Base-by-base conservation (phyloP, 192 early-diverging fungal genomes). In the Podila horticola region DNA sequence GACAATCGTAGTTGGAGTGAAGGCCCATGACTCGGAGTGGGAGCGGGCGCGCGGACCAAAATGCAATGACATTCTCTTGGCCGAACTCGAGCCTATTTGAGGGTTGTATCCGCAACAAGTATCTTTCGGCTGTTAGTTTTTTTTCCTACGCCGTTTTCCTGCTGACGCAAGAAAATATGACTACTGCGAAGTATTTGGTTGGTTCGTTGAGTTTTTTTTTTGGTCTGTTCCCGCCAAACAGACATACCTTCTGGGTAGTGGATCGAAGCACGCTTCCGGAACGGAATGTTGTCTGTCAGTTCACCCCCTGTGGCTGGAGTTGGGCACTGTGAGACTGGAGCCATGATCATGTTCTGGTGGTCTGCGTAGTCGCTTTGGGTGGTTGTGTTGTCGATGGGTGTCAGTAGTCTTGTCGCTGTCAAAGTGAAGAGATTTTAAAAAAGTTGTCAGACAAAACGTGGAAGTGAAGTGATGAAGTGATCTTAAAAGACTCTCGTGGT, bases 1-100 rank as follows among this genome's bases (percentile, higher is more conserved):
- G 48, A 62, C 52, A 26, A 45, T 55, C 15, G 72, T 31, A 8
- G 66, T 9, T 11, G 66, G 33, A 2, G 70, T 30, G 31, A 71
- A 67, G n/a, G 75, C 64, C 75, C 68, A 79, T 9, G 69, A 71
- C 26, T 77, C 75, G 31, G 75, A 71, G 41, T 59, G 41, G 13
- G 74, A 76, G 49, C 68, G 62, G 22, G 55, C 38, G n/a, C 64
- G 68, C 10, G 74, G 58, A 20, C 58, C 24, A 33, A 67, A 31
- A 31, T 52, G 57, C 5, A 71, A 58, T 2, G 75, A 66, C 24
- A 66, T 38, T 50, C 62, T 51, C 31, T 70, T 66, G 8, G 60
- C 57, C 31, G 75, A 69, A 15, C 45, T 48, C 33, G 67, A 65
- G 20, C 62, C 74, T 75, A 28, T 33, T 30, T 31, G 20, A 60